These are phyloP conservation scores for Coemansia sp. DNA, from an alignment of 192 early-diverging fungal genomes.

Conservation along the genomic window DNA sequence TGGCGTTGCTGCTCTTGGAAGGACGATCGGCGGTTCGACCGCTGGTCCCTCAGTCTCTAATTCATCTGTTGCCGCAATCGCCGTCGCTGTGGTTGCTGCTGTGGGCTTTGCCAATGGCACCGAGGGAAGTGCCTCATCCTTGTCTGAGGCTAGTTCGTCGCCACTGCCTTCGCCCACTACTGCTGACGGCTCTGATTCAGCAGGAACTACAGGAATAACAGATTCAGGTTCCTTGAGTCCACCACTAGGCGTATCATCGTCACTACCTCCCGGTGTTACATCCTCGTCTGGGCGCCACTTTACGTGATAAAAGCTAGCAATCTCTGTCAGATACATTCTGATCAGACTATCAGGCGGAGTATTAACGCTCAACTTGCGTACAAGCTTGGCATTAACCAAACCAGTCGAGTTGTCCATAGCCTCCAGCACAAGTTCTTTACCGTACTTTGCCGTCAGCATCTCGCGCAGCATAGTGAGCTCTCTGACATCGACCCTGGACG, in stretches of 20 bases:
- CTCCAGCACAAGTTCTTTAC: conserved; percentile 72
- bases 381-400: conserved; percentile 70
- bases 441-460: conserved; percentile 79
- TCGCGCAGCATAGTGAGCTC: conserved; percentile 78
- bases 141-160: neutral
- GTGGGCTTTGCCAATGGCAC: neutral
- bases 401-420: conserved; percentile 76
- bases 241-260: conserved; percentile 22
- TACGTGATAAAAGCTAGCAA: conserved; percentile 79
- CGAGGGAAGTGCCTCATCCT: conserved; percentile 6
- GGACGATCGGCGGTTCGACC: neutral
- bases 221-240: conserved; percentile 15
- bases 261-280: conserved; percentile 12
- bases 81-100: conserved; percentile 6
- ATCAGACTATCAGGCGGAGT: conserved; percentile 82
- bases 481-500: conserved; percentile 79
- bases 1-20: neutral
- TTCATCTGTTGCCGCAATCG: neutral
- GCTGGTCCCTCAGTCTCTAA: neutral
- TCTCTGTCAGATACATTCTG: conserved; percentile 82
- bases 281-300: conserved; percentile 59
- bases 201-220: neutral
- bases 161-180: neutral
- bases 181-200: neutral
- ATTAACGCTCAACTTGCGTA: conserved; percentile 75